phyloP scores from a whole-genome alignment of 371 early-diverging fungal species.

The Syncephalastrum contaminatum region DNA sequence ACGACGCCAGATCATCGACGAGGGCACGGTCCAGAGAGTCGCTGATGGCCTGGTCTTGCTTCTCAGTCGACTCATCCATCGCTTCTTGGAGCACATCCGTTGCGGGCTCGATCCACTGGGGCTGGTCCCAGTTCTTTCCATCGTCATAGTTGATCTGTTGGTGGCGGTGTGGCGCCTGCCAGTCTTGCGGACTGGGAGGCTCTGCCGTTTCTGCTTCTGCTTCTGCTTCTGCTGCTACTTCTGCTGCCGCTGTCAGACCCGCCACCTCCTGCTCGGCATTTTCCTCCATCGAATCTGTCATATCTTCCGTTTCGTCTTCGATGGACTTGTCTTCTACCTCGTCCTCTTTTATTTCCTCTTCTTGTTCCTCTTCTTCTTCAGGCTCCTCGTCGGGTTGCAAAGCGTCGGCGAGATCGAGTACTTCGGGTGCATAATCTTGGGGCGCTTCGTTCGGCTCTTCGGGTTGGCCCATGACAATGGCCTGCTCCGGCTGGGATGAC shows the following conservation, averaged over 20 bases:
- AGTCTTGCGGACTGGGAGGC: background rate
- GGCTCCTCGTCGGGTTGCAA: constrained; percentile 2
- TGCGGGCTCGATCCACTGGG: no score
- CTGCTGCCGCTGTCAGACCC: background rate
- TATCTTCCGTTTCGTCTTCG: background rate
- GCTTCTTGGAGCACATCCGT: no score
- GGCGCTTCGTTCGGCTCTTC: constrained; percentile 4
- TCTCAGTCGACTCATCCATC: background rate
- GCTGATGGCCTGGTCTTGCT: constrained; percentile 4
- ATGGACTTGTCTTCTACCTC: background rate
- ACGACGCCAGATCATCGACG: constrained; percentile 7
- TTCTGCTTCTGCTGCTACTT: background rate
- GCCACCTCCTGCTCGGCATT: constrained; percentile 1
- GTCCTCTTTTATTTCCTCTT: background rate
- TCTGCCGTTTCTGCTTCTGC: background rate
- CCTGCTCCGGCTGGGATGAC: background rate
- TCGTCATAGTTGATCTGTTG: background rate
- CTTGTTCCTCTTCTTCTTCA: constrained; percentile 5
- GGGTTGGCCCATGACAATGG: constrained; percentile 6
- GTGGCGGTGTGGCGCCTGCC: background rate
- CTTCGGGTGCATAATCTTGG: constrained; percentile 8
- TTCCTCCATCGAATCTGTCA: background rate
- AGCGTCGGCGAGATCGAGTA: constrained; percentile 3
- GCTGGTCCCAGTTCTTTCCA: background rate
- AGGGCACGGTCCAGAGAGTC: constrained; percentile 6